Evolutionary conservation across 176 grass and related monocot genomes (phyloP).

Genomic region (Luzula sylvatica): DNA sequence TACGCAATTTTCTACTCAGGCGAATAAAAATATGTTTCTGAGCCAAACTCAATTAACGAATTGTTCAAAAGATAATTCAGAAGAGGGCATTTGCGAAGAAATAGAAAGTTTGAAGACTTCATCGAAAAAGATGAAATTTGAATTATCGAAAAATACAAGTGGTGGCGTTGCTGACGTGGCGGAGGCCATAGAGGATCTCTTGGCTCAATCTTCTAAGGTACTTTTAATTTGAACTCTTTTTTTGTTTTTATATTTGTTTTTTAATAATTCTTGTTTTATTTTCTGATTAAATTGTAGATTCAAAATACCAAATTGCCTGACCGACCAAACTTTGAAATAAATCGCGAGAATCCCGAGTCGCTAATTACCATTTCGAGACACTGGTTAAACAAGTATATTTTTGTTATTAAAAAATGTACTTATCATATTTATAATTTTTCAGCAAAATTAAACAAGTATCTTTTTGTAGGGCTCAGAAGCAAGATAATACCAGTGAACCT

Average conservation of each 20-base stretch:
- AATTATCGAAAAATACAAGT: slow-evolving; percentile 30
- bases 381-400: slow-evolving; percentile 52
- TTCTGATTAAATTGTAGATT: slow-evolving; percentile 35
- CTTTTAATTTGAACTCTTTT: slow-evolving; percentile 4
- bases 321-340: slow-evolving; percentile 23
- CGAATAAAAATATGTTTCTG: slow-evolving; percentile 20
- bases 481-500: slow-evolving; percentile 19
- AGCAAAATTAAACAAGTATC: neutral
- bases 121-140: slow-evolving; percentile 35
- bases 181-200: slow-evolving; percentile 74
- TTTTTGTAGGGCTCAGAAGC: slow-evolving; percentile 42
- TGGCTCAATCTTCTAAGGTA: slow-evolving; percentile 71
- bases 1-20: slow-evolving; percentile 67
- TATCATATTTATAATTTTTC: slow-evolving; percentile 1
- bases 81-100: slow-evolving; percentile 33
- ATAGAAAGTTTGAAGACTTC: slow-evolving; percentile 12
- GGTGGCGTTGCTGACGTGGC: slow-evolving; percentile 58
- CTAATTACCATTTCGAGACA: slow-evolving; percentile 41
- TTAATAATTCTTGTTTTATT: neutral
- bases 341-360: slow-evolving; percentile 36
- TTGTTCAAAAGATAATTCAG: slow-evolving; percentile 32
- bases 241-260: slow-evolving; percentile 15
- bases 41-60: slow-evolving; percentile 37
- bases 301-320: slow-evolving; percentile 42
- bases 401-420: slow-evolving; percentile 2